Evolutionary conservation across 192 early-diverging fungal genomes (phyloP).

Genomic region (Coemansia sp.): DNA sequence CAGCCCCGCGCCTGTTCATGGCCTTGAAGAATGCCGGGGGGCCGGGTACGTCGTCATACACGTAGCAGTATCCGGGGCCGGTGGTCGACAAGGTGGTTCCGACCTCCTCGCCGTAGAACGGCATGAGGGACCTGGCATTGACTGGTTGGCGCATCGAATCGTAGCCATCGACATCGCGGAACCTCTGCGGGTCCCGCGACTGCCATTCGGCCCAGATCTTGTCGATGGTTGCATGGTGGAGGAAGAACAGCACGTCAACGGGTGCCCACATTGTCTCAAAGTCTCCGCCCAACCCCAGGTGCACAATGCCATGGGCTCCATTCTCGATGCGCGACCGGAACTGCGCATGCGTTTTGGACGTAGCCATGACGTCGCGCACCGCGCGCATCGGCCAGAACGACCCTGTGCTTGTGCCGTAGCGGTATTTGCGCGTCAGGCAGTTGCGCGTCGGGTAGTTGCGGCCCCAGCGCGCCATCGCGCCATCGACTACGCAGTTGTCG

Average conservation of each 20-base stretch:
- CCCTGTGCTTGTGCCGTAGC: slow-evolving; percentile 37
- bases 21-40: slow-evolving; percentile 30
- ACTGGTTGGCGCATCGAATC: slow-evolving; percentile 34
- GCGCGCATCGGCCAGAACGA: slow-evolving; percentile 55
- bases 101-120: slow-evolving; percentile 50
- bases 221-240: slow-evolving; percentile 72
- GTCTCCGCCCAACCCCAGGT: slow-evolving; percentile 56
- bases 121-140: slow-evolving; percentile 37
- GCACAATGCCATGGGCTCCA: slow-evolving; percentile 57
- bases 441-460: slow-evolving; percentile 51
- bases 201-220: slow-evolving; percentile 65
- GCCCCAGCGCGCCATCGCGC: slow-evolving; percentile 56
- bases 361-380: slow-evolving; percentile 45
- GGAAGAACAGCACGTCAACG: slow-evolving; percentile 63
- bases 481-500: slow-evolving; percentile 59
- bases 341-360: slow-evolving; percentile 42
- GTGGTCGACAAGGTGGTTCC: slow-evolving; percentile 37
- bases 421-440: slow-evolving; percentile 53
- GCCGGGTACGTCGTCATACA: slow-evolving; percentile 49
- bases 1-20: not conserved
- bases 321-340: slow-evolving; percentile 59
- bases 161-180: slow-evolving; percentile 38
- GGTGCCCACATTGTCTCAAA: slow-evolving; percentile 59
- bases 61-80: slow-evolving; percentile 52
- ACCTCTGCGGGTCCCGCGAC: slow-evolving; percentile 34